Base-by-base conservation (phyloP, 192 early-diverging fungal genomes). In the Jimgerdemannia flammicorona region DNA sequence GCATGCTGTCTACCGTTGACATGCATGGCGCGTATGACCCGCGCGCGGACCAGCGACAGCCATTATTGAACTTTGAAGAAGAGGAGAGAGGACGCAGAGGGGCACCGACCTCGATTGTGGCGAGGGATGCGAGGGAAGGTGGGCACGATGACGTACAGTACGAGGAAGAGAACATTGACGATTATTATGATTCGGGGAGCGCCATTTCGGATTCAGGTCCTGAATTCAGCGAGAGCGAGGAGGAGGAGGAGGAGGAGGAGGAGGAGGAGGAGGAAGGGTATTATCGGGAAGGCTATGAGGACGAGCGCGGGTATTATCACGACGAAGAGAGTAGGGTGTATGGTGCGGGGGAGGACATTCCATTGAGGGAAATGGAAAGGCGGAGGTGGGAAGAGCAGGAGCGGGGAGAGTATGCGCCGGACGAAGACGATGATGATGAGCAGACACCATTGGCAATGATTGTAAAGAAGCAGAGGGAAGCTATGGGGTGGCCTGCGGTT, bases 1-100 rank as follows among this genome's bases (percentile, higher is more conserved):
- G 66, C 0, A 79, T 76, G 75, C 40, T 83, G 8, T 71, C 79
- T 43, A 42, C 1, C 41, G 3, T 19, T 4, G 40, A 54, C 11
- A 59, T 18, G 67, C 9, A 41, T 20, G 19, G 14, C 14, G 67
- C 67, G 14, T 14, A 59, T 14, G 49, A 2, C 14, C 14, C 14
- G 49, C 49, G 49, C 14, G 49, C 49, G 14, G 49, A 14, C 0
- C 49, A 59, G 67, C 67, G 19, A 68, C 29, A 19, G 6, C 67
- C 19, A 18, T 68, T 68, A 20, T 19, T 40, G 9, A 68, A 68
- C 40, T 41, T 68, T 20, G 67, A 68, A 40, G 67, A 41, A 18
- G 67, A 68, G 18, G 29, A 68, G 19, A 6, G 67, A 40, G 67
- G 67, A 2, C 40, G 40, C 67, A 68, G 40, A 40, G 67, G 67